Percentiles rank a stretch among this genome's conserved stretches.
phyloP scores from a whole-genome alignment of 306 rosid genomes.

The Hylodesmum podocarpum region DNA sequence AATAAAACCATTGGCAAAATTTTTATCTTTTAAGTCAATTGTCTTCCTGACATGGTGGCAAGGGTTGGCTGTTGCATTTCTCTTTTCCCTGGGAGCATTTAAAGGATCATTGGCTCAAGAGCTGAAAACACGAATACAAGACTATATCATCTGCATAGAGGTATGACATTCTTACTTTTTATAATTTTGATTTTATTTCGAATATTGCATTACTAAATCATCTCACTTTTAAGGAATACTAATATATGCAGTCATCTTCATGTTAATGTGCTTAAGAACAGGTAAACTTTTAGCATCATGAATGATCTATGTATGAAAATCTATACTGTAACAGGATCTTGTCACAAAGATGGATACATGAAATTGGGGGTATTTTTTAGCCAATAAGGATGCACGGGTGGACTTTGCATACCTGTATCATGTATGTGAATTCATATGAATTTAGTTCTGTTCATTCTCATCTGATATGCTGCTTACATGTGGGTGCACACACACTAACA shows the following conservation, averaged over 20 bases:
- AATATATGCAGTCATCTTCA: not conserved
- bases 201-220: constrained; percentile 1
- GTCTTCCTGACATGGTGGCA: constrained; percentile 99
- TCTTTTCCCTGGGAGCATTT: constrained; percentile 84
- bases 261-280: not conserved
- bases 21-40: constrained; percentile 86
- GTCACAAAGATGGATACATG: not conserved
- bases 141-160: constrained; percentile 97
- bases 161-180: constrained; percentile 42
- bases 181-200: constrained; percentile 1
- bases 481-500: not conserved
- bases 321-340: not conserved
- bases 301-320: not conserved
- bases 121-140: constrained; percentile 88
- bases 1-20: constrained; percentile 90
- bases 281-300: constrained; percentile 3
- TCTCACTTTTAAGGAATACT: not conserved
- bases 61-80: constrained; percentile 92
- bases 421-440: not conserved
- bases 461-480: not conserved
- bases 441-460: not conserved
- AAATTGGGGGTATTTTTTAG: not conserved
- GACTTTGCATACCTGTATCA: not conserved
- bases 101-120: constrained; percentile 82
- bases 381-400: not conserved